A percentile compares a stretch with the other conserved stretches of the same genome.
Conservation (phyloP, 352 stramenopile species). For the Globisporangium parvum region DNA sequence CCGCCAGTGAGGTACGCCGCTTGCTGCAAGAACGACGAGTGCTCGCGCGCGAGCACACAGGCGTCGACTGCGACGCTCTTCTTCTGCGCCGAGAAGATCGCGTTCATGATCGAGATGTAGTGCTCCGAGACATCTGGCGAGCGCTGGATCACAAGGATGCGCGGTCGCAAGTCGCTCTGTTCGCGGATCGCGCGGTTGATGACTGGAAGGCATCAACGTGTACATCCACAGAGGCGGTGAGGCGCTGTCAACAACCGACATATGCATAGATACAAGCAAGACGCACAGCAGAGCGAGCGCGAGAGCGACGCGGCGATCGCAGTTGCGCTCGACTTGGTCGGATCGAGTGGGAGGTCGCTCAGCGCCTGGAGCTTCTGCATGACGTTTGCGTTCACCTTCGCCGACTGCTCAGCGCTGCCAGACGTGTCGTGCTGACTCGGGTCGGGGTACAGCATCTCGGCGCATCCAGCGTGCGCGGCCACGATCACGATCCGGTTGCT, state of each 20-base stretch:
- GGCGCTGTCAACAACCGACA: too few species aligned
- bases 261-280: neutral
- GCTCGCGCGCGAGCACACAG: conserved; percentile 64
- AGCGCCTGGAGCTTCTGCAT: conserved; percentile 64
- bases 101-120: conserved; percentile 90
- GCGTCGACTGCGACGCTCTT: conserved; percentile 78
- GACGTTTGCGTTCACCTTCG: conserved; percentile 65
- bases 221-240: conserved; percentile 1
- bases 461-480: conserved; percentile 63
- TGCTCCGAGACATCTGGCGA: conserved; percentile 79
- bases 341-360: conserved; percentile 37
- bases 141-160: conserved; percentile 84
- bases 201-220: conserved; percentile 30
- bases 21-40: conserved; percentile 86
- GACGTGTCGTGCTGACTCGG: conserved; percentile 56
- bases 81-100: conserved; percentile 87
- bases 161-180: conserved; percentile 59
- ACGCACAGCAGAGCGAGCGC: conserved; percentile 76
- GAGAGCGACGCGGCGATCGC: conserved; percentile 75
- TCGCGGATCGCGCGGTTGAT: conserved; percentile 84
- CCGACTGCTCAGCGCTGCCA: conserved; percentile 60
- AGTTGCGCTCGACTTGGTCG: conserved; percentile 48
- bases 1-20: conserved; percentile 81
- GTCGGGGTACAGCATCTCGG: conserved; percentile 74
- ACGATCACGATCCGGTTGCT: conserved; percentile 85